Evolutionary conservation across 192 early-diverging fungal species (phyloP).

Genomic region (Backusella tarrabulga): DNA sequence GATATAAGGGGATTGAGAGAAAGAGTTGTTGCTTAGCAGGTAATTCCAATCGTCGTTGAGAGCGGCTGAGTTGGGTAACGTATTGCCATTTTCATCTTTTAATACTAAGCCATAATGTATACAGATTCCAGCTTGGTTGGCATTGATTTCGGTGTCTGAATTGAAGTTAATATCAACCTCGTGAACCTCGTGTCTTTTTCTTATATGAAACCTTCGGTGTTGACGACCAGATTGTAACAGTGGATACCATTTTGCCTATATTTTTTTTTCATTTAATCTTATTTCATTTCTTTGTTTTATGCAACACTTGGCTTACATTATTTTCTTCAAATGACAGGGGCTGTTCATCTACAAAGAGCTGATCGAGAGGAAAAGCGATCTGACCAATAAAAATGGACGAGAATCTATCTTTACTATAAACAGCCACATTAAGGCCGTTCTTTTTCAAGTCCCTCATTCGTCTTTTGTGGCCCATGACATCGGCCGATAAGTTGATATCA

Average conservation of each 20-base stretch:
- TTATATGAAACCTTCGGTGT: conserved; percentile 14
- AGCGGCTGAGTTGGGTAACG: neutral
- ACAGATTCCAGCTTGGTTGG: conserved; percentile 10
- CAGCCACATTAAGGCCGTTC: conserved; percentile 41
- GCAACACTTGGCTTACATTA: conserved; percentile 35
- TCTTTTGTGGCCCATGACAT: neutral
- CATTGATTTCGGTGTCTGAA: neutral
- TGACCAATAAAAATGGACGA: conserved; percentile 65
- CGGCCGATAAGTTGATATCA: conserved; percentile 47
- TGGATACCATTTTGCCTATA: conserved; percentile 42
- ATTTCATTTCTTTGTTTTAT: neutral
- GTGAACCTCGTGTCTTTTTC: conserved; percentile 12
- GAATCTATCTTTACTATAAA: conserved; percentile 73
- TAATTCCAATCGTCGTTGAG: conserved; percentile 12
- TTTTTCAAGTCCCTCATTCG: conserved; percentile 35
- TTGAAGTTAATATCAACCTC: neutral
- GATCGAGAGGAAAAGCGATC: conserved; percentile 52
- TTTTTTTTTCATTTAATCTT: neutral
- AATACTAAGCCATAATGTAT: conserved; percentile 5
- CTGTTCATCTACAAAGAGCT: conserved; percentile 45
- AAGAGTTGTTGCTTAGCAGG: neutral
- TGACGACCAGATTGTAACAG: conserved; percentile 12
- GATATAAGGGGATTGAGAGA: neutral
- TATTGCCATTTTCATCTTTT: neutral
- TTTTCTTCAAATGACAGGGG: conserved; percentile 54